Evolutionary conservation across 2,329 filamentous ascomycete species (phyloP).

Genomic region (Trichoderma sp.): DNA sequence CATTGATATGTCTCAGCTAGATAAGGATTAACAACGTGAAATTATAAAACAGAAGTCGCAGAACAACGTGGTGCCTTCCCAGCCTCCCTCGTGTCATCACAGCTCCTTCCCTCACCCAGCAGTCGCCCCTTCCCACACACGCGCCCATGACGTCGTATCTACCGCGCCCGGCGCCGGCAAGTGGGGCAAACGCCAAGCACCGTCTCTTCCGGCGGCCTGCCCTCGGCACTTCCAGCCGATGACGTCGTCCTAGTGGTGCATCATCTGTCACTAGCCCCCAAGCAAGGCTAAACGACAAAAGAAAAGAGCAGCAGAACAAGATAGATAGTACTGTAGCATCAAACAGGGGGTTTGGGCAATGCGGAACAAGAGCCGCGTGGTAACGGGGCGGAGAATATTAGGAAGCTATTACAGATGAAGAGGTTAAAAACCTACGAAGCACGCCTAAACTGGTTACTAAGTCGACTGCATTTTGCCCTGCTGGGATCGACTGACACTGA

Average conservation of each 20-base stretch:
- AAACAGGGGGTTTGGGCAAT: not conserved
- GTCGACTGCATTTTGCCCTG: not conserved
- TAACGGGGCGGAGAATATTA: not conserved
- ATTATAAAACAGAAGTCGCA: not conserved
- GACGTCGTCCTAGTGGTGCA: not conserved
- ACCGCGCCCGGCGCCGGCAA: slow-evolving; percentile 14
- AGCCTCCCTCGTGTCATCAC: not conserved
- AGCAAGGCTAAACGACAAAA: no score
- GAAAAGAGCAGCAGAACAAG: not conserved
- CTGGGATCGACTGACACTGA: not conserved
- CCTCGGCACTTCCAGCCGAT: slow-evolving; percentile 12
- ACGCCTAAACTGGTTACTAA: not conserved
- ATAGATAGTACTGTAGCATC: not conserved
- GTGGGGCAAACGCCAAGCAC: slow-evolving; percentile 9
- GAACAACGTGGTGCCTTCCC: not conserved
- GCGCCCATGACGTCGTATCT: slow-evolving; percentile 12
- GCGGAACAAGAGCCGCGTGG: not conserved
- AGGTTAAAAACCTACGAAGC: not conserved
- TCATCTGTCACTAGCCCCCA: not conserved
- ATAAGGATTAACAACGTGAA: not conserved
- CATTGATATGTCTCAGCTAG: not conserved
- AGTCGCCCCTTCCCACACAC: not conserved
- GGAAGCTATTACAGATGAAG: not conserved
- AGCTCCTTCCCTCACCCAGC: not conserved
- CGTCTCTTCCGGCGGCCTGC: slow-evolving; percentile 11